These are phyloP conservation scores for Penicillium hesseltinei DNA, from an alignment of 2,329 filamentous ascomycete genomes.

Conservation along the genomic window DNA sequence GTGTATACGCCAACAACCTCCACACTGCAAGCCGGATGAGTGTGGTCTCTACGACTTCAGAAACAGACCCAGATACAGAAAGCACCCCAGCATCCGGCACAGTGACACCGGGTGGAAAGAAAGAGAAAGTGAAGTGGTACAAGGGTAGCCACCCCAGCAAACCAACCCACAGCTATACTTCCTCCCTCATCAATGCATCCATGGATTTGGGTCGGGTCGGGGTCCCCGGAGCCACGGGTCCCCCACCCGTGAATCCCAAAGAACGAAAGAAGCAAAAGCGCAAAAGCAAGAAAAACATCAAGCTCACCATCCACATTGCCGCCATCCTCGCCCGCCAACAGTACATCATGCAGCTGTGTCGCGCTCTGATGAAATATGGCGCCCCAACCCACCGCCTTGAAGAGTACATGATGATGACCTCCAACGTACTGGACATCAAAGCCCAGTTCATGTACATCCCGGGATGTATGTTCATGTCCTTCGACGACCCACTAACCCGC, in stretches of 20 bases:
- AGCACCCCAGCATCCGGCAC: slow-evolving; percentile 15
- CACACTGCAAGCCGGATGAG: slow-evolving; percentile 30
- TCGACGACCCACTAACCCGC: slow-evolving; percentile 55
- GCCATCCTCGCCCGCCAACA: slow-evolving; percentile 61
- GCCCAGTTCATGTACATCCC: slow-evolving; percentile 84
- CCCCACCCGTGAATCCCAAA: slow-evolving; percentile 18
- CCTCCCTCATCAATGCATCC: slow-evolving; percentile 28
- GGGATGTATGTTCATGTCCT: slow-evolving; percentile 53
- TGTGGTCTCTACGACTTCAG: slow-evolving; percentile 15
- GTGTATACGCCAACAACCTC: slow-evolving; percentile 59
- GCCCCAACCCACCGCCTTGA: slow-evolving; percentile 50
- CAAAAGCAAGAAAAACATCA: slow-evolving; percentile 42
- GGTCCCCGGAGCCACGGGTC: slow-evolving; percentile 22
- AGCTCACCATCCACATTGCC: slow-evolving; percentile 59
- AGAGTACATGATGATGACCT: slow-evolving; percentile 84
- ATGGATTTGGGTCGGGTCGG: slow-evolving; percentile 28
- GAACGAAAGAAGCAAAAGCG: slow-evolving; percentile 36
- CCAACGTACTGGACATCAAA: slow-evolving; percentile 79
- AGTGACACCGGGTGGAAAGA: slow-evolving; percentile 19
- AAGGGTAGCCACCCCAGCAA: slow-evolving; percentile 17
- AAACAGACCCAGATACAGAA: slow-evolving; percentile 19
- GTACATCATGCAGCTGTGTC: slow-evolving; percentile 32
- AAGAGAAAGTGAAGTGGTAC: slow-evolving; percentile 34
- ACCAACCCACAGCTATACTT: slow-evolving; percentile 22
- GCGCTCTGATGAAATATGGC: slow-evolving; percentile 31